phyloP scores from a whole-genome alignment of 768 basidiomycete genomes.

The Amylocystis lapponica region DNA sequence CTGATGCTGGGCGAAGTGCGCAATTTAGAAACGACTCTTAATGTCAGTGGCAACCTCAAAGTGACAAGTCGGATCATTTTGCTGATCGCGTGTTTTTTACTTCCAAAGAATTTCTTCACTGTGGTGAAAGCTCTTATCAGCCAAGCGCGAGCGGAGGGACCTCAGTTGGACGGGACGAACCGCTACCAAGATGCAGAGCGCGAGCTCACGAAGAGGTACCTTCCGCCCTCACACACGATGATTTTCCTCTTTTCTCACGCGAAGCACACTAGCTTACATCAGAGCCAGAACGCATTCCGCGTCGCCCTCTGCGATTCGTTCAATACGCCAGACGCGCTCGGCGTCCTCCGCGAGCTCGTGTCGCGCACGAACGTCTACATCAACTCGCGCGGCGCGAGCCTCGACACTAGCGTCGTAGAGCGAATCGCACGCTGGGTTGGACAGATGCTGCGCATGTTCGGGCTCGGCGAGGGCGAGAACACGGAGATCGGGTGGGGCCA shows the following conservation, averaged over 20 bases:
- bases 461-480: conserved; percentile 65
- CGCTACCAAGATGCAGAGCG: conserved; percentile 63
- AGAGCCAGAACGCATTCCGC: conserved; percentile 75
- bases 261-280: conserved; percentile 49
- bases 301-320: conserved; percentile 92
- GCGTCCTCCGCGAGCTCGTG: conserved; percentile 72
- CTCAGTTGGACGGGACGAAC: conserved; percentile 53
- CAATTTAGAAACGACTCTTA: conserved; percentile 75
- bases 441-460: conserved; percentile 72
- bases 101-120: conserved; percentile 85
- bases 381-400: conserved; percentile 49
- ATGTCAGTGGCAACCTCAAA: conserved; percentile 51
- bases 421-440: conserved; percentile 65
- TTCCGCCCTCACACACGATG: background rate
- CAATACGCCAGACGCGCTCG: conserved; percentile 85
- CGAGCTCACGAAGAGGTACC: conserved; percentile 54
- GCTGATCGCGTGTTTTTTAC: background rate
- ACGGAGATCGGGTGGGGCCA: conserved; percentile 85
- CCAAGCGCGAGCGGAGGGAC: conserved; percentile 45
- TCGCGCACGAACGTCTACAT: conserved; percentile 88
- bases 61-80: background rate
- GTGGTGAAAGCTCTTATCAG: conserved; percentile 75
- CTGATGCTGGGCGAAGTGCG: conserved; percentile 87
- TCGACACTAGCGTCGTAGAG: conserved; percentile 61
- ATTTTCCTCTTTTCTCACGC: background rate